Conservation (phyloP, 75 land plant genomes). For the Ceratopteris richardii region DNA sequence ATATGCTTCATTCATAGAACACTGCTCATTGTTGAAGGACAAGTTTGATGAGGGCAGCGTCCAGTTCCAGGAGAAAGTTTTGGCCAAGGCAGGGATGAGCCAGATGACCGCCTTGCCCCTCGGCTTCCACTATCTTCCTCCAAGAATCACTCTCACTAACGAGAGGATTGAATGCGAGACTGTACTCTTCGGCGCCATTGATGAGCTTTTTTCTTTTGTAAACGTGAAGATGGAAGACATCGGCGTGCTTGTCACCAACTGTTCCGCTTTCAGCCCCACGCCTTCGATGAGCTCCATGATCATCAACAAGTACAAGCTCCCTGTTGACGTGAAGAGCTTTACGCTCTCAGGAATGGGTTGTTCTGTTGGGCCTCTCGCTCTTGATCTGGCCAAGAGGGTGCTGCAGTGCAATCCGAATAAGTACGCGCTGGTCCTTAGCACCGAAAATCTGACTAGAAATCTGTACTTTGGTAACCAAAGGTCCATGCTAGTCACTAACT, state of each 20-base stretch:
- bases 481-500: constrained; percentile 6
- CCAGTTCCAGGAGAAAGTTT: neutral
- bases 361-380: constrained; percentile 12
- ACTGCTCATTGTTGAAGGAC: neutral
- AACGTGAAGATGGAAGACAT: too few species aligned
- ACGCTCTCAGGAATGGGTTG: constrained; percentile 34
- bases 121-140: neutral
- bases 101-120: neutral
- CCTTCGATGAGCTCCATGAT: too few species aligned
- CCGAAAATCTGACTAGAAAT: too few species aligned
- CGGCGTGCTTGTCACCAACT: constrained; percentile 11
- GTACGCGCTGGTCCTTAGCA: constrained; percentile 24
- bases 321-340: constrained; percentile 15
- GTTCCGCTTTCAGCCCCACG: constrained; percentile 13
- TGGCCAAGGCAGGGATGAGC: neutral
- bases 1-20: neutral
- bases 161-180: neutral
- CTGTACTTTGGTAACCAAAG: neutral
- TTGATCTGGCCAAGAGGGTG: constrained; percentile 29
- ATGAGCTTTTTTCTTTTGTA: too few species aligned
- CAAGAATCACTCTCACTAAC: neutral
- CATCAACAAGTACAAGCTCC: constrained; percentile 31
- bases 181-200: neutral
- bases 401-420: too few species aligned
- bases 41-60: neutral